Conservation (phyloP, 2,329 filamentous ascomycete species). For the Ceratocystis diversiconidia region DNA sequence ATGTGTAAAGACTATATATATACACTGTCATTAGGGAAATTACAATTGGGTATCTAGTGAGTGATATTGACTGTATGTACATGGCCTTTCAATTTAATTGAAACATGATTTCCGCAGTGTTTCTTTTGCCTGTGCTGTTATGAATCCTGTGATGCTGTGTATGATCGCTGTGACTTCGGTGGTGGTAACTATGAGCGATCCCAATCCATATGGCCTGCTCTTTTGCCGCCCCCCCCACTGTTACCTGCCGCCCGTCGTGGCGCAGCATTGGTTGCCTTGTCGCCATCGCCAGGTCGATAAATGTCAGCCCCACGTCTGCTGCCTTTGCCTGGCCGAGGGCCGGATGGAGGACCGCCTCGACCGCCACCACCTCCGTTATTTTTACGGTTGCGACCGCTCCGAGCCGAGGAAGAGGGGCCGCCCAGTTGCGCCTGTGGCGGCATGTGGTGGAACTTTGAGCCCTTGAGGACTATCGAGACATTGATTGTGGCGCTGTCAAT, state of each 20-base stretch:
- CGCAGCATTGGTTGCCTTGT: neutral
- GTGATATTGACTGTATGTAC: neutral
- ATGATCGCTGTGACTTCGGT: neutral
- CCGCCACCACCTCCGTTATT: constrained; percentile 22
- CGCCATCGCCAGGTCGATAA: constrained; percentile 5
- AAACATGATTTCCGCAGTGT: too few species aligned
- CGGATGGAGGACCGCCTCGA: neutral
- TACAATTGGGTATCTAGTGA: too few species aligned
- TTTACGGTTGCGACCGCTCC: constrained; percentile 11
- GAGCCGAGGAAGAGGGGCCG: constrained; percentile 18
- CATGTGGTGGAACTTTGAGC: constrained; percentile 26
- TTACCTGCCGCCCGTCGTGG: neutral
- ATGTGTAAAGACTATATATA: too few species aligned
- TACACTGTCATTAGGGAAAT: too few species aligned
- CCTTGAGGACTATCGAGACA: constrained; percentile 58
- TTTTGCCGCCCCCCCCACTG: neutral
- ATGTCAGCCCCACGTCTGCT: neutral
- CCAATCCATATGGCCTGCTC: neutral
- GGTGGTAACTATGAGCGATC: neutral
- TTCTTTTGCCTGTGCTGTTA: too few species aligned
- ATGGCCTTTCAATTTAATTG: neutral
- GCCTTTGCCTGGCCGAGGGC: neutral
- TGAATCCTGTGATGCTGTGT: neutral
- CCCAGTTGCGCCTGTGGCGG: constrained; percentile 48
- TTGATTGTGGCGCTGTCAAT: constrained; percentile 70